These are phyloP conservation scores for Dictyostelium discoideum DNA, from an alignment of 78 protist genomes.

Conservation along the genomic window DNA sequence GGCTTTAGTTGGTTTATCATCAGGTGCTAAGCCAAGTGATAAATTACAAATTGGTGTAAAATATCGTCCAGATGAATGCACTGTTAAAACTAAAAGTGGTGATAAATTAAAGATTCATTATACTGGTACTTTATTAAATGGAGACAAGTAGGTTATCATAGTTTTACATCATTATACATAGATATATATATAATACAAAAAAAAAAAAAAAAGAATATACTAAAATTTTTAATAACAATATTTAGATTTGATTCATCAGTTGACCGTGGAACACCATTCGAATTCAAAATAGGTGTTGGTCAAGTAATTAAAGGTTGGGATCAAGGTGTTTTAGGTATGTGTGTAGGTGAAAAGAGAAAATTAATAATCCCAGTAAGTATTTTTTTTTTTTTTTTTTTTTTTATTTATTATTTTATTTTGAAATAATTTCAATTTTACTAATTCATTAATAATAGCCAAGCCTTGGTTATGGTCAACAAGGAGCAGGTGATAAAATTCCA, in stretches of 20 bases:
- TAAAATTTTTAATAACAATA: neutral
- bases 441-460: neutral
- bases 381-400: neutral
- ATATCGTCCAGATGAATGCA: slow-evolving; percentile 78
- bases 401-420: neutral
- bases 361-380: slow-evolving; percentile 82
- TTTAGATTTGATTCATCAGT: slow-evolving; percentile 68
- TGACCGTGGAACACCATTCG: slow-evolving; percentile 83
- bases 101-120: slow-evolving; percentile 81
- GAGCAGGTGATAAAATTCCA: slow-evolving; percentile 83
- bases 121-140: slow-evolving; percentile 43
- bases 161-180: neutral
- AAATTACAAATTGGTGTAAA: slow-evolving; percentile 74
- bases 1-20: neutral
- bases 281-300: slow-evolving; percentile 81
- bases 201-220: no score
- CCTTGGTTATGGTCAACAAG: slow-evolving; percentile 83
- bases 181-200: no score
- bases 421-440: neutral
- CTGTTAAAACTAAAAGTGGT: slow-evolving; percentile 55
- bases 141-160: neutral
- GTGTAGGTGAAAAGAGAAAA: slow-evolving; percentile 87
- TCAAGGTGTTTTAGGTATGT: slow-evolving; percentile 83
- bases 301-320: slow-evolving; percentile 90
- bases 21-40: slow-evolving; percentile 25